phyloP scores from a whole-genome alignment of 1,139 yeast species.

The Sugiyamaella pinicola region DNA sequence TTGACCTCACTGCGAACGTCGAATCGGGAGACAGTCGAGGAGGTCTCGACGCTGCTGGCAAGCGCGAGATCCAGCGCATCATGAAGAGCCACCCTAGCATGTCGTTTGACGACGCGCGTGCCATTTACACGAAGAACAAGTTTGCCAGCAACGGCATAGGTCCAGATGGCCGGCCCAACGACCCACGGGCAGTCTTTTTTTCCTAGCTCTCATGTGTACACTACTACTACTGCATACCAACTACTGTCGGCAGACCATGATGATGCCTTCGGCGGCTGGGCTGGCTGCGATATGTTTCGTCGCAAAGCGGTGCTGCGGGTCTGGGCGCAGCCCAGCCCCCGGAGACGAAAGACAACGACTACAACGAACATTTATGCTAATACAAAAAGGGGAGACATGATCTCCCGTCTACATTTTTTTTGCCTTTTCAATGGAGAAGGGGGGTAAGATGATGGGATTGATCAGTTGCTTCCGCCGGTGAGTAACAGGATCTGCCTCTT shows the following conservation, averaged over 20 bases:
- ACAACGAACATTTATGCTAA: conserved; percentile 11
- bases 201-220: conserved; percentile 26
- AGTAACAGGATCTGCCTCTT: conserved; percentile 40
- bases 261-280: conserved; percentile 7
- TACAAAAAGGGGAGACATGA: conserved; percentile 6
- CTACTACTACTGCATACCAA: too few species aligned
- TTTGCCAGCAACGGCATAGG: conserved; percentile 58
- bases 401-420: conserved; percentile 10
- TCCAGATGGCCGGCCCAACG: conserved; percentile 44
- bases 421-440: neutral
- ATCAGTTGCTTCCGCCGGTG: neutral
- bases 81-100: conserved; percentile 55
- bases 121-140: conserved; percentile 50
- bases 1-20: conserved; percentile 56
- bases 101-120: conserved; percentile 72
- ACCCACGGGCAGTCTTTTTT: conserved; percentile 54
- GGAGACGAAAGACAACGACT: neutral
- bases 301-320: neutral
- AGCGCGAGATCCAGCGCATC: conserved; percentile 52
- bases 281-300: neutral
- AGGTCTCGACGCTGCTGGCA: conserved; percentile 63
- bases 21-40: conserved; percentile 54
- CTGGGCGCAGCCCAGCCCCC: conserved; percentile 9
- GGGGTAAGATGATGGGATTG: neutral
- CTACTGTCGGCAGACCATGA: too few species aligned